Conservation (phyloP, 257 asterid genomes). For the Solanum peruvianum region DNA sequence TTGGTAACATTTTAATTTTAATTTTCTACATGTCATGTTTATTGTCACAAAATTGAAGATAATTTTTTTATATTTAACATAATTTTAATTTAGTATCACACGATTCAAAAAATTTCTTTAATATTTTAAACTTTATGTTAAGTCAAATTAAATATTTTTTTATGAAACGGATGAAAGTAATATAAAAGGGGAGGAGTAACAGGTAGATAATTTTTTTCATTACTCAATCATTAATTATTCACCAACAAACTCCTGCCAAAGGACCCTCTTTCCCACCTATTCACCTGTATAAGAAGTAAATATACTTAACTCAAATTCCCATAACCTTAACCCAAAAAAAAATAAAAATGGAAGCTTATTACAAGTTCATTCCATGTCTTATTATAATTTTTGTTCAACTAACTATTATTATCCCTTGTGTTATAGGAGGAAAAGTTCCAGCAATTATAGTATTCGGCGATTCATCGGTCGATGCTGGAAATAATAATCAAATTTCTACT, state of each 20-base stretch:
- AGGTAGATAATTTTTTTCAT: neutral
- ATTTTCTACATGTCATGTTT: too few species aligned
- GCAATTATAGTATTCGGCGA: conserved; percentile 90
- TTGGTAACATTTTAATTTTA: too few species aligned
- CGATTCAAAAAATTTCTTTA: too few species aligned
- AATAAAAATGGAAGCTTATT: neutral
- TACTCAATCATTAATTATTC: neutral
- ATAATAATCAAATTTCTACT: conserved; percentile 69
- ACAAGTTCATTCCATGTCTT: too few species aligned
- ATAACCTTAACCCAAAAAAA: neutral
- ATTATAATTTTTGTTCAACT: neutral
- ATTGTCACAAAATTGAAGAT: too few species aligned
- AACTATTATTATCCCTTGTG: neutral
- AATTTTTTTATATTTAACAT: too few species aligned
- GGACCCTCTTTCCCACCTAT: neutral
- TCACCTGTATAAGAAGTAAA: neutral
- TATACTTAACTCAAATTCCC: neutral
- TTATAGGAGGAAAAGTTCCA: conserved; percentile 30
- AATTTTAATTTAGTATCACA: too few species aligned
- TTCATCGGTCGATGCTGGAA: conserved; percentile 87
- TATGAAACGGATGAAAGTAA: too few species aligned
- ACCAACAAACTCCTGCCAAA: neutral
- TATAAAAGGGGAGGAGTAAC: neutral
- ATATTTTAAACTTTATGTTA: too few species aligned
- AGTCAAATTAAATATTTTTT: too few species aligned